Evolutionary conservation across 2,329 filamentous ascomycete genomes (phyloP).

Genomic region (Sclerotinia borealis): DNA sequence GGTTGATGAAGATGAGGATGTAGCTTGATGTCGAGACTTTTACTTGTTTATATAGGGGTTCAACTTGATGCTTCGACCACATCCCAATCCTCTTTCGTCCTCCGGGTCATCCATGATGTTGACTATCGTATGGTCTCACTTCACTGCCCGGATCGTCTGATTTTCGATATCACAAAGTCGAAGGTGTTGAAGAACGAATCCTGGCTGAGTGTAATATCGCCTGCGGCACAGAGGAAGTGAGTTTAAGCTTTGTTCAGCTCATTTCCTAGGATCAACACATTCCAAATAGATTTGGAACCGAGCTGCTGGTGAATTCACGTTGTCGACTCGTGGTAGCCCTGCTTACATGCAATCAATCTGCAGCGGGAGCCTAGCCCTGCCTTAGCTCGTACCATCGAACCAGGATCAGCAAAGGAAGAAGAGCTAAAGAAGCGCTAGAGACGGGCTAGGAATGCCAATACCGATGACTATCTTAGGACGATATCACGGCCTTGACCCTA

Average conservation of each 20-base stretch:
- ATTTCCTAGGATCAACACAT: not conserved
- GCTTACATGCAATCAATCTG: not conserved
- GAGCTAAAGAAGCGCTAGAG: not conserved
- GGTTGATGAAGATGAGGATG: not conserved
- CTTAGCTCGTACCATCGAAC: not conserved
- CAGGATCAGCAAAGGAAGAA: not conserved
- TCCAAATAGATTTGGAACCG: not conserved
- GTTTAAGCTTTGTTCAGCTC: not conserved
- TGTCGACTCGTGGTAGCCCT: not conserved
- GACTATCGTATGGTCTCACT: conserved; percentile 3
- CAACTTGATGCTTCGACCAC: not conserved
- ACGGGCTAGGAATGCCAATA: not conserved
- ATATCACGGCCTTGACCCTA: not conserved
- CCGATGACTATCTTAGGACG: not conserved
- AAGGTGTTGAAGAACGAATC: not conserved
- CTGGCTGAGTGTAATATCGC: not conserved
- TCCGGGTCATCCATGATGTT: not conserved
- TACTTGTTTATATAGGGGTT: conserved; percentile 7
- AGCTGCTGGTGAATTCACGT: not conserved
- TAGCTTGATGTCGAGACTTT: conserved; percentile 4
- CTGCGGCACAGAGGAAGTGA: not conserved
- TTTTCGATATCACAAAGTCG: not conserved
- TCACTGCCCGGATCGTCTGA: not conserved
- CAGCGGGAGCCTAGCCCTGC: not conserved
- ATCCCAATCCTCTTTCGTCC: not conserved